Conservation (phyloP, 2,329 filamentous ascomycete genomes). For the Stemphylium beticola region DNA sequence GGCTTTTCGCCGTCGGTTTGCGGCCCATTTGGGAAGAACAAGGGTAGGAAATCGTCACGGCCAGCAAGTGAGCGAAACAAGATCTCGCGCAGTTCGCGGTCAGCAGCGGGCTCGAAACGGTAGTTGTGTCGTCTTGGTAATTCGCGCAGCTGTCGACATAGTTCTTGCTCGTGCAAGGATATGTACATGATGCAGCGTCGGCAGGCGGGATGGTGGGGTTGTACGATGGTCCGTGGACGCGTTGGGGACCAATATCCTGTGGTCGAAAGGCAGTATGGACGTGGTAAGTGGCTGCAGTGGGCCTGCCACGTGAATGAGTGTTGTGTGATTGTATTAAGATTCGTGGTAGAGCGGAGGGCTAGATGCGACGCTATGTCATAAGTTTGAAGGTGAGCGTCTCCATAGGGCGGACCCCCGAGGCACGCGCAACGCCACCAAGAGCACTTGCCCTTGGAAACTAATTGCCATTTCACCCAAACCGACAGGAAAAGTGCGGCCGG, state of each 20-base stretch:
- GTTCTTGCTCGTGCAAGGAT: slow-evolving; percentile 71
- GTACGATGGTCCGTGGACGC: background rate
- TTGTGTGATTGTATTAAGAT: slow-evolving; percentile 1
- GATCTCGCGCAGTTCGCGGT: slow-evolving; percentile 73
- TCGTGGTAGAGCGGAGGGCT: slow-evolving; percentile 14
- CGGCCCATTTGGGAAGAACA: slow-evolving; percentile 81
- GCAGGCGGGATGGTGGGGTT: slow-evolving; percentile 21
- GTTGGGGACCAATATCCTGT: background rate
- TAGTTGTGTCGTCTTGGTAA: slow-evolving; percentile 76
- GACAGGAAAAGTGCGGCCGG: background rate
- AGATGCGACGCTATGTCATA: slow-evolving; percentile 23
- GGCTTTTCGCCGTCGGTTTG: slow-evolving; percentile 60
- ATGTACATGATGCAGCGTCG: slow-evolving; percentile 50
- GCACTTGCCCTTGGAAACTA: background rate
- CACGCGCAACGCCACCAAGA: slow-evolving; percentile 11
- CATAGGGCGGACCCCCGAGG: slow-evolving; percentile 15
- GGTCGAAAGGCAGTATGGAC: background rate
- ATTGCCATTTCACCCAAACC: background rate
- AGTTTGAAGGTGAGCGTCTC: slow-evolving; percentile 2
- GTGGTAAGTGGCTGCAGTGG: slow-evolving; percentile 16
- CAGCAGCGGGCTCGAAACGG: slow-evolving; percentile 75
- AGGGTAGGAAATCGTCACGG: slow-evolving; percentile 73
- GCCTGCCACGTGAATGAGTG: slow-evolving; percentile 23
- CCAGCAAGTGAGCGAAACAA: slow-evolving; percentile 89
- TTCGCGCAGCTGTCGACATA: slow-evolving; percentile 81